Evolutionary conservation across 164 flowering plant species (phyloP), one percentile per base, ranked within the genome.

Genomic region (Berberis vulgaris): DNA sequence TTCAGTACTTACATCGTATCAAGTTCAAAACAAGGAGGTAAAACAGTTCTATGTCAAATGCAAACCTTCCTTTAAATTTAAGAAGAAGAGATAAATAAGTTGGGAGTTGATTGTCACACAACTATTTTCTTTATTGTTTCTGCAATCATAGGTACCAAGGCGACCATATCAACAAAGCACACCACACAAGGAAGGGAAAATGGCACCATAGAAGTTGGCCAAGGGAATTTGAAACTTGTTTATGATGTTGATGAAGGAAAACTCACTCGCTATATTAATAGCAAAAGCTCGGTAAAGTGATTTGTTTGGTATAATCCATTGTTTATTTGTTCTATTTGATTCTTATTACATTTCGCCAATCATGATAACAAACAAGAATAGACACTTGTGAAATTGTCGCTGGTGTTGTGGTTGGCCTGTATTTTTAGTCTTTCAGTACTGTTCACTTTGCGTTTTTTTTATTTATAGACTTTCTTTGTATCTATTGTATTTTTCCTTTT

Each of bases 1-100:
- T 90, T 84, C 84, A 88, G 78, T 76, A 85, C 94, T 38, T 93
- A 88, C 65, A 61, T 63, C 54, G 72, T 92, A 61, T 80, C 93
- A 45, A 68, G 54, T 60, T 73, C 80, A 12, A 80, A 80, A 76
- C 39, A 54, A 11, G 45, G 79, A 83, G 96, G 96, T 87, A 61
- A 47, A n/a, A 12, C 41, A 4, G 8, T 68, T 7, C 53, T 69
- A 2, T 60, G 9, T 52, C 63, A 41, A 45, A 54, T 63, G 44
- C 10, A 45, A 3, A 41, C 55, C 7, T 41, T 61, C 57, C 7
- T 57, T 39, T 11, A 52, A 52, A 3, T 52, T 52, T 57, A 41
- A 56, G 54, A n/a, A 54, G 43, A 41, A n/a, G 57, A 3, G 52
- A 40, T 6, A 44, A 59, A 43, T 42, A 61, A 43, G 61, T n/a